Base-by-base conservation (phyloP, 345 rosid species). In the Brassica nigra region DNA sequence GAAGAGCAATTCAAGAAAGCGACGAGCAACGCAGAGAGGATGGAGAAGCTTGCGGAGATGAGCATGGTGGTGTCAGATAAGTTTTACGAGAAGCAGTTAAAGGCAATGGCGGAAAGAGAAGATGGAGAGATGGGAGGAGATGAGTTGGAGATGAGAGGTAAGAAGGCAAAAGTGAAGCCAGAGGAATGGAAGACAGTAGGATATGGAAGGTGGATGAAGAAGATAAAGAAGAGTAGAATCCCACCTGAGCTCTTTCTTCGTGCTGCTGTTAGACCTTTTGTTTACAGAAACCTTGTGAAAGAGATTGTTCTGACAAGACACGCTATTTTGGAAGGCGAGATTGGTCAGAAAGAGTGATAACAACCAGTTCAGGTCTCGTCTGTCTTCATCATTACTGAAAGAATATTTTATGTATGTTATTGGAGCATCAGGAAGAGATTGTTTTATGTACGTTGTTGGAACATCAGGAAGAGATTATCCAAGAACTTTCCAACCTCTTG, bases 291-390 rank as follows among this genome's bases (percentile, higher is more conserved):
- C 82, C 95, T 92, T 29, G 97, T 95, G 63, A 95, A 95, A 85
- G 99, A 95, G 88, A 91, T 95, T 76, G 97, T 91, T 68, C 79
- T 95, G 57, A 92, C 97, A 34, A 92, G 99, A 84, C 97, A 95
- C 73, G 99, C 95, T 31, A 91, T 95, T 75, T 75, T 92, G 82
- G 99, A 95, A 42, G 97, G 94, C 62, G 97, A 90, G 30, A 92
- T 92, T 79, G 91, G 94, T 54, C 78, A 78, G 33, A 86, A 85
- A 11, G 84, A 85, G 16, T 87, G 83, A 83, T 36, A 44, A 42
- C 12, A 5, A 65, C 7, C 20, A 23, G 30, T 65, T 63, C 65
- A 15, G 6, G 62, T 73, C 15, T 2, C 0, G 9, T 62, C 30
- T 70, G 10, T 68, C 47, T n/a, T 69, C 63, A 33, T 20, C 14